Conservation (phyloP, 2,329 filamentous ascomycete genomes). For the Colletotrichum sp. region DNA sequence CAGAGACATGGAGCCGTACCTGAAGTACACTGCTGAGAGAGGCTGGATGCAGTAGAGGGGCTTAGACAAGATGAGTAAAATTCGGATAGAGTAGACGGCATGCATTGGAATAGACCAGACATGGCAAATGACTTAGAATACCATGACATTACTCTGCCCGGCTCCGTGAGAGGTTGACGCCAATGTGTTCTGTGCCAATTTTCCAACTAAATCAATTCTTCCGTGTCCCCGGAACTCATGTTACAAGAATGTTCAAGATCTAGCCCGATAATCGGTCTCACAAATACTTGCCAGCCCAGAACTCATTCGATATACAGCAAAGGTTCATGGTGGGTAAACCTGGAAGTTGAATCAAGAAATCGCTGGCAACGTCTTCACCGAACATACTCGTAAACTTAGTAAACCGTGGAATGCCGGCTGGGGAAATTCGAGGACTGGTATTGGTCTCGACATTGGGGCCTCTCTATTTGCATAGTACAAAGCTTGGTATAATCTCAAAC, state of each 20-base stretch:
- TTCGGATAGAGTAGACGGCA: background rate
- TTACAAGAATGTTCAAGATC: background rate
- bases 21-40: slow-evolving; percentile 34
- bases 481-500: slow-evolving; percentile 24
- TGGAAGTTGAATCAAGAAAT: too few relatives aligned
- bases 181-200: too few relatives aligned
- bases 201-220: background rate
- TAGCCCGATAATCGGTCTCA: background rate
- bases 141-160: background rate
- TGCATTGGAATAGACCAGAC: background rate
- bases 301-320: too few relatives aligned
- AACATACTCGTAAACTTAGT: too few relatives aligned
- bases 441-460: slow-evolving; percentile 17
- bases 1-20: slow-evolving; percentile 36
- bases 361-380: too few relatives aligned
- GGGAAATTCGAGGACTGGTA: slow-evolving; percentile 2
- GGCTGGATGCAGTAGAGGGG: slow-evolving; percentile 18
- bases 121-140: background rate
- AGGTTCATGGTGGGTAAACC: too few relatives aligned
- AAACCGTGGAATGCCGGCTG: background rate
- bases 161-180: background rate
- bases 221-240: background rate
- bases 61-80: background rate
- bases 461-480: slow-evolving; percentile 25
- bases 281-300: background rate